Conservation (phyloP, 2,329 filamentous ascomycete genomes). For the Falciphora oryzae region DNA sequence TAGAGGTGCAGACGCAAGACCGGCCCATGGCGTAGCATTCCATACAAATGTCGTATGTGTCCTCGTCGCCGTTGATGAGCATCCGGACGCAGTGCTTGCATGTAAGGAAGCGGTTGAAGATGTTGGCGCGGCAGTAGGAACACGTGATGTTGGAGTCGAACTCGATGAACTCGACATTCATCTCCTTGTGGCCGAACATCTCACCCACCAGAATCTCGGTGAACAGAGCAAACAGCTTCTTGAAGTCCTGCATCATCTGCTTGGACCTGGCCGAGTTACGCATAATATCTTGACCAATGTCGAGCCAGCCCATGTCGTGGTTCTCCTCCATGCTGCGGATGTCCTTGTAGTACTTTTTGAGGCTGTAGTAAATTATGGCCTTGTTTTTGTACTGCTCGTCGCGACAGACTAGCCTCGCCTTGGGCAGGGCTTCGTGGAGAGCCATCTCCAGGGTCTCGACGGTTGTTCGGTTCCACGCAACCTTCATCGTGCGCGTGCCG, state of each 20-base stretch:
- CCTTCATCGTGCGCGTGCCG: slow-evolving; percentile 92
- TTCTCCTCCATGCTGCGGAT: slow-evolving; percentile 38
- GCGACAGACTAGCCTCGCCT: slow-evolving; percentile 83
- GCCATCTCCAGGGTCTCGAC: slow-evolving; percentile 86
- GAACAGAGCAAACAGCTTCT: slow-evolving; percentile 70
- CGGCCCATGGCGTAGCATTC: slow-evolving; percentile 98
- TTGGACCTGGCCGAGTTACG: slow-evolving; percentile 42
- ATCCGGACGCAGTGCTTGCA: slow-evolving; percentile 76
- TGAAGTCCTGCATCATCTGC: slow-evolving; percentile 78
- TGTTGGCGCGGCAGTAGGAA: slow-evolving; percentile 91
- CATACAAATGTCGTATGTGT: slow-evolving; percentile 96
- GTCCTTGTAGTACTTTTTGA: slow-evolving; percentile 69
- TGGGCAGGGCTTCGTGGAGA: slow-evolving; percentile 78
- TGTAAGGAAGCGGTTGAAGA: slow-evolving; percentile 94
- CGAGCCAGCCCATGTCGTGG: slow-evolving; percentile 43
- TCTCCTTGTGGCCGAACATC: slow-evolving; percentile 71
- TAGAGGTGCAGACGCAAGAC: slow-evolving; percentile 83
- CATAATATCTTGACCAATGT: slow-evolving; percentile 37
- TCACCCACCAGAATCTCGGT: slow-evolving; percentile 78
- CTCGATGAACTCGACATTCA: slow-evolving; percentile 65
- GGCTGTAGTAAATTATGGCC: slow-evolving; percentile 83
- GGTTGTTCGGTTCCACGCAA: slow-evolving; percentile 95
- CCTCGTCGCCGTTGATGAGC: slow-evolving; percentile 61
- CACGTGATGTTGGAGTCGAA: slow-evolving; percentile 93
- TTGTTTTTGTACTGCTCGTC: slow-evolving; percentile 99